These are phyloP conservation scores for Rhinocladiella mackenziei DNA, from an alignment of 2,329 filamentous ascomycete genomes.

Conservation along the genomic window DNA sequence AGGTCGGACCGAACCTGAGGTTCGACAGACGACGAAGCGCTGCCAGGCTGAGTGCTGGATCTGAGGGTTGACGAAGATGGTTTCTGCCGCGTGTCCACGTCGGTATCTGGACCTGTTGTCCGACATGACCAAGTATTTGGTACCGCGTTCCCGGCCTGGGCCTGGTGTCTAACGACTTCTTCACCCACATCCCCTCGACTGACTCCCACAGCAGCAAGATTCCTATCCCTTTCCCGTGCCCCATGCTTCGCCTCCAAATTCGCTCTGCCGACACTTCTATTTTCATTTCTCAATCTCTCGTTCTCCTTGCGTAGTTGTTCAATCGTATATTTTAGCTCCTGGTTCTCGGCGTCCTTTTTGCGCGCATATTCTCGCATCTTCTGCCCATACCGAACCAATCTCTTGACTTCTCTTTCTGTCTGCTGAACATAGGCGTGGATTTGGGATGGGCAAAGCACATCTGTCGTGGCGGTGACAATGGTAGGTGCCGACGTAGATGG, in stretches of 20 bases:
- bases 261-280: too few species aligned
- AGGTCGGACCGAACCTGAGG: too few species aligned
- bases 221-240: constrained; percentile 1
- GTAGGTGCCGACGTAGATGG: not conserved
- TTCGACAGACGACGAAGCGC: too few species aligned
- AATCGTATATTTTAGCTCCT: constrained; percentile 20
- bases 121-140: too few species aligned
- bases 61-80: too few species aligned
- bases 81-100: not conserved
- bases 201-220: not conserved
- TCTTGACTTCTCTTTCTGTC: constrained; percentile 58
- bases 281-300: constrained; percentile 7
- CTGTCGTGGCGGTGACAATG: not conserved
- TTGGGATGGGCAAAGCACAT: constrained; percentile 33
- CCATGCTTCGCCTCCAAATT: too few species aligned
- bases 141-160: too few species aligned
- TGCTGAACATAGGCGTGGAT: constrained; percentile 56
- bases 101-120: not conserved
- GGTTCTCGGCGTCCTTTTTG: constrained; percentile 23
- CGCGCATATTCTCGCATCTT: constrained; percentile 28
- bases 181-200: constrained; percentile 11
- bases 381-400: constrained; percentile 51
- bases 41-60: too few species aligned
- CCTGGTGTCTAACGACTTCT: constrained; percentile 15
- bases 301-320: constrained; percentile 17